A percentile compares a stretch with the other conserved stretches of the same genome.
These are phyloP conservation scores for Cerrena zonata DNA, from an alignment of 1,284 basidiomycete genomes.

Conservation along the genomic window DNA sequence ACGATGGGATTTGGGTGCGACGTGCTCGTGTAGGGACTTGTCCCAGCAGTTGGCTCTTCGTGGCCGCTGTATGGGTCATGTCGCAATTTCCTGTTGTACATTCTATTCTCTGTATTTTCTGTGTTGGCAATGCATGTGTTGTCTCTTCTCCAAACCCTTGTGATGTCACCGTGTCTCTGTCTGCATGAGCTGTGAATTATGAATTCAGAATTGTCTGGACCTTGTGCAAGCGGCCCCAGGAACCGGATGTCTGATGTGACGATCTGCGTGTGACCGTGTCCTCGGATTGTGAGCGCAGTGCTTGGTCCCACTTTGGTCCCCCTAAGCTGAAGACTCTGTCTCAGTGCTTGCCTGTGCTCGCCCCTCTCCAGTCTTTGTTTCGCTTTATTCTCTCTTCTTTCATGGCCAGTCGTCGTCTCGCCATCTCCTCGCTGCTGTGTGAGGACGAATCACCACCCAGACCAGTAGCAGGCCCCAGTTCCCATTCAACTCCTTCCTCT, in stretches of 20 bases:
- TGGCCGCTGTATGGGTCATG: slow-evolving; percentile 57
- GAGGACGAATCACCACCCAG: slow-evolving; percentile 35
- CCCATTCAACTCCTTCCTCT: not conserved
- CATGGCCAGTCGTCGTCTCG: slow-evolving; percentile 63
- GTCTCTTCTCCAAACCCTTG: slow-evolving; percentile 2
- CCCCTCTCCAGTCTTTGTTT: too few species aligned
- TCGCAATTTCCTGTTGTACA: slow-evolving; percentile 89
- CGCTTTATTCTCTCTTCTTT: slow-evolving; percentile 8
- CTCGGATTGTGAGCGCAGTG: too few species aligned
- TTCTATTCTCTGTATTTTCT: slow-evolving; percentile 15
- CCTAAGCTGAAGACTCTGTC: too few species aligned
- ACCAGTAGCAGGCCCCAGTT: slow-evolving; percentile 19
- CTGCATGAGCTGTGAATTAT: too few species aligned
- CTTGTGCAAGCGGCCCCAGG: not conserved
- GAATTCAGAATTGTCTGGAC: not conserved
- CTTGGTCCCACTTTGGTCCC: too few species aligned
- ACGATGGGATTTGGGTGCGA: slow-evolving; percentile 85
- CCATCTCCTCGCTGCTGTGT: slow-evolving; percentile 68
- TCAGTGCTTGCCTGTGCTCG: too few species aligned
- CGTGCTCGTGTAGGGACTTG: slow-evolving; percentile 41
- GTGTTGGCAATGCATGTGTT: slow-evolving; percentile 2
- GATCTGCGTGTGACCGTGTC: slow-evolving; percentile 1
- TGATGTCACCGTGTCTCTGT: too few species aligned
- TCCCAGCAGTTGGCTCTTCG: slow-evolving; percentile 52
- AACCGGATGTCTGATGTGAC: not conserved